phyloP scores from a whole-genome alignment of 2,329 filamentous ascomycete species.

The Fusarium acutatum region DNA sequence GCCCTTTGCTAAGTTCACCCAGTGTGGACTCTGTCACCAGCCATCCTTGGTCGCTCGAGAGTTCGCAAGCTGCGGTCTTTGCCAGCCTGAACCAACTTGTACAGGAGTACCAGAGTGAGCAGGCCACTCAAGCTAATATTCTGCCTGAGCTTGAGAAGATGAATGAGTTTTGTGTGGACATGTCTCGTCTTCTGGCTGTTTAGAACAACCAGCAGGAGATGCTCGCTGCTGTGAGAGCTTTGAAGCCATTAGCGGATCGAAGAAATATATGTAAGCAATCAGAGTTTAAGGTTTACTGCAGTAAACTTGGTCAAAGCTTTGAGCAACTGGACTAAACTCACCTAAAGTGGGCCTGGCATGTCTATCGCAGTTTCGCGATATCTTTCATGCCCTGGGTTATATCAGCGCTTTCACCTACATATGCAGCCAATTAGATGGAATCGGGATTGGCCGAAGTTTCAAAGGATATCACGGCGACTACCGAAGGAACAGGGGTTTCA shows the following conservation, averaged over 20 bases:
- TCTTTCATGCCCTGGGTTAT: fast-evolving
- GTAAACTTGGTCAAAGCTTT: background rate
- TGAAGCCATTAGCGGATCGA: background rate
- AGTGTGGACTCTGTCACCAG: background rate
- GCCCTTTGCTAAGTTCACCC: background rate
- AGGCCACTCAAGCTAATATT: background rate
- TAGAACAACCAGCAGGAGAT: background rate
- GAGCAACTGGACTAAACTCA: background rate
- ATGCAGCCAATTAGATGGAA: background rate
- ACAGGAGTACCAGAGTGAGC: background rate
- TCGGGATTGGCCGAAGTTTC: background rate
- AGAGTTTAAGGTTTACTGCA: too few species aligned
- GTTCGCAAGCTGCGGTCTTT: background rate
- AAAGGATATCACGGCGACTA: background rate
- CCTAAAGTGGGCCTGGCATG: background rate
- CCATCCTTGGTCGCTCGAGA: background rate
- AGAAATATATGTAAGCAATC: background rate
- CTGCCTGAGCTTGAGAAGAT: background rate
- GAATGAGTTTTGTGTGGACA: background rate
- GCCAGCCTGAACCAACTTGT: background rate
- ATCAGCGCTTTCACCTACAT: background rate
- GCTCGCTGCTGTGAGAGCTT: background rate
- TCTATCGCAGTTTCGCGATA: background rate
- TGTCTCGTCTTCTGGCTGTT: background rate
- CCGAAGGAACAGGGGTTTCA: background rate